These are phyloP conservation scores for Fraxinus floribunda DNA, from an alignment of 305 asterid genomes.

Conservation along the genomic window DNA sequence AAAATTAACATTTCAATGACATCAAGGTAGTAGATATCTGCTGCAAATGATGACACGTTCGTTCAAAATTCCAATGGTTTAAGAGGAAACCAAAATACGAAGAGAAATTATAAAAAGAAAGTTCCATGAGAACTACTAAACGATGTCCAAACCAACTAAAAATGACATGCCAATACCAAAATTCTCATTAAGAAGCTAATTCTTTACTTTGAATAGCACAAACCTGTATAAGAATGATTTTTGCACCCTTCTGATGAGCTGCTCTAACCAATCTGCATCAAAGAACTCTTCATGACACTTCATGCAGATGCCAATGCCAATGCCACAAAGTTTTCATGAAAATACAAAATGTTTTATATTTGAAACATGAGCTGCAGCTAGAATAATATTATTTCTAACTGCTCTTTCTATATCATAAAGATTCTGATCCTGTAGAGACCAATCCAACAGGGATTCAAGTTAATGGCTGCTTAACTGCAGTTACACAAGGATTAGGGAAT, in stretches of 20 bases:
- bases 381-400: background rate
- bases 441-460: background rate
- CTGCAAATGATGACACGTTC: background rate
- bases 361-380: background rate
- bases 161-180: background rate
- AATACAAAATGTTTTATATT: background rate
- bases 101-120: background rate
- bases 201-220: slow-evolving; percentile 14
- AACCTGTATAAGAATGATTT: slow-evolving; percentile 90
- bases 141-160: slow-evolving; percentile 1
- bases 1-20: background rate
- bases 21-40: background rate
- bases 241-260: slow-evolving; percentile 87
- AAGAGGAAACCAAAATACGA: background rate
- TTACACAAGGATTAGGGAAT: background rate
- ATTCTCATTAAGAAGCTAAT: slow-evolving; percentile 4
- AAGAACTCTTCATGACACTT: slow-evolving; percentile 14
- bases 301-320: slow-evolving; percentile 12
- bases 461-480: background rate
- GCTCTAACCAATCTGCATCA: slow-evolving; percentile 80
- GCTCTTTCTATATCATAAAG: slow-evolving; percentile 8
- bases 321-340: slow-evolving; percentile 2
- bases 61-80: background rate
- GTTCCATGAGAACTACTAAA: slow-evolving; percentile 1
- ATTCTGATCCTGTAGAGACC: background rate